Base-by-base conservation (phyloP, 179 eudicot species). In the Spinacia oleracea region DNA sequence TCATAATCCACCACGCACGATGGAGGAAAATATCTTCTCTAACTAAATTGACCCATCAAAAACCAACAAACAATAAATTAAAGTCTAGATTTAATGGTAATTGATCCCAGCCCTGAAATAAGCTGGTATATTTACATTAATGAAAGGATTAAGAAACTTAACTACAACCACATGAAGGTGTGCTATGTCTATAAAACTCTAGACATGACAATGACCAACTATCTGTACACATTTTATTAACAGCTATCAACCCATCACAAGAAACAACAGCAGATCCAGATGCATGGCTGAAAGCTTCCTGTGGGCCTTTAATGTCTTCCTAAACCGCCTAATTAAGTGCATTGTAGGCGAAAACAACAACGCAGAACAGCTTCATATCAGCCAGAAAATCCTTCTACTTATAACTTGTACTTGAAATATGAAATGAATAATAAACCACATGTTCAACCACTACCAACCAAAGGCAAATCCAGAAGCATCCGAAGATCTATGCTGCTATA, bases 301-400 rank as follows among this genome's bases (percentile, higher is more conserved):
- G 79, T 78, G 68, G 79, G 77, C 76, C 79, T 78, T 63, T 15
- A 46, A 18, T 78, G 85, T 69, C 70, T 58, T 4, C 42, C 21
- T 16, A 60, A 21, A 35, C 32, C 27, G 42, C 62, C 29, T 72
- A 62, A 67, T 42, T 5, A 60, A 53, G 58, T 53, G 50, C 50
- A 70, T 18, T 48, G 46, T 45, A 42, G 29, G 12, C 23, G 15
- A 45, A 45, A 80, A 56, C 63, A 46, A 25, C 56, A 18, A 16
- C 42, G n/a, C 42, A 48, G 6, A 6, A 18, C 75, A 72, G 58
- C 40, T 45, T 50, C 50, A 55, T 77, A 45, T 43, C 25, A 35
- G 10, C 67, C 32, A 59, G 56, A n/a, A 58, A 56, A 45, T 53
- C n/a, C 25, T 46, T 23, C 34, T n/a, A 40, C 69, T 53, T 46